These are phyloP conservation scores for Venturia nashicola DNA, from an alignment of 2,329 filamentous ascomycete genomes.

Conservation along the genomic window DNA sequence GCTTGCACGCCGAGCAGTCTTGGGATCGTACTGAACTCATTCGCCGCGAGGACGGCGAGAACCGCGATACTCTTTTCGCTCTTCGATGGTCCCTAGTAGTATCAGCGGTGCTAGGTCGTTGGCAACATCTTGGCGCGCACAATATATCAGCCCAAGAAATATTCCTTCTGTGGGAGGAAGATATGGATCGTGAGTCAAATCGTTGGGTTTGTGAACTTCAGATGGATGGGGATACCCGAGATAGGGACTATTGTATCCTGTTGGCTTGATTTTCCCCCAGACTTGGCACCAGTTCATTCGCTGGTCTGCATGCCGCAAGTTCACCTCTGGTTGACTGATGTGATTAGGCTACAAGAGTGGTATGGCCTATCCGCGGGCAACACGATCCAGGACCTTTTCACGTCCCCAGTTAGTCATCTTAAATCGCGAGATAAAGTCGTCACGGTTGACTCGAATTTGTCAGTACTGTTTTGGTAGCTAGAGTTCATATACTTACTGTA, in stretches of 20 bases:
- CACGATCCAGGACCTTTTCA: background rate
- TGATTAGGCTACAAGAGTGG: too few relatives aligned
- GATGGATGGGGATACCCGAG: background rate
- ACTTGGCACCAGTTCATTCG: background rate
- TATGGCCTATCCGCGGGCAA: background rate
- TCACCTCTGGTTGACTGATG: background rate
- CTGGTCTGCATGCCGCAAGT: background rate
- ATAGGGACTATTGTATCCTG: background rate
- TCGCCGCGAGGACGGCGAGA: too few relatives aligned
- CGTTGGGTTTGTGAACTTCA: background rate
- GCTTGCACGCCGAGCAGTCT: too few relatives aligned
- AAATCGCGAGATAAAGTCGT: conserved; percentile 14
- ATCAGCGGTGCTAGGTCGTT: too few relatives aligned
- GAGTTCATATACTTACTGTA: conserved; percentile 53
- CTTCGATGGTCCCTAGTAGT: background rate
- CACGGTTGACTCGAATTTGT: conserved; percentile 13
- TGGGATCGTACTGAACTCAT: too few relatives aligned
- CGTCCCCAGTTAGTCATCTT: conserved; percentile 11
- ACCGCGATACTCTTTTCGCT: background rate
- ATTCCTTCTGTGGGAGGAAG: background rate
- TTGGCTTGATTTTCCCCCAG: background rate
- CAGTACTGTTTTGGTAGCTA: background rate
- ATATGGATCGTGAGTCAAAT: background rate
- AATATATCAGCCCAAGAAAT: too few relatives aligned
- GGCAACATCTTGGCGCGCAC: too few relatives aligned